Evolutionary conservation across 108 stramenopile genomes (phyloP).

Genomic region (Cyclotella baltica): DNA sequence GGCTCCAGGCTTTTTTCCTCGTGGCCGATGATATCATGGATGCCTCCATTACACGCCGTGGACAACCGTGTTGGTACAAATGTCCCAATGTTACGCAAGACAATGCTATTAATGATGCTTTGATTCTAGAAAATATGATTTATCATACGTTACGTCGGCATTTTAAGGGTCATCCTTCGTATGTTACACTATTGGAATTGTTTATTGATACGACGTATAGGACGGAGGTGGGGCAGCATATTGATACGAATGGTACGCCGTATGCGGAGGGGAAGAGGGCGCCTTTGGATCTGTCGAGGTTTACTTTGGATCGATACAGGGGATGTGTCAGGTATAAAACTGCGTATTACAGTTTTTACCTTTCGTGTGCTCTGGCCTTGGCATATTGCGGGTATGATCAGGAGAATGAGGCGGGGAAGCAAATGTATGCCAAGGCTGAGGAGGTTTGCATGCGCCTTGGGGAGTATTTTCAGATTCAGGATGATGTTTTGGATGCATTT

Average conservation of each 20-base stretch:
- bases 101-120: conserved; percentile 97
- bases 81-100: conserved; percentile 69
- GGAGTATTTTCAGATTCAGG: conserved; percentile 99
- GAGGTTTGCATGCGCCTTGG: conserved; percentile 90
- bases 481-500: conserved; percentile 98
- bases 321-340: conserved; percentile 99
- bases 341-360: conserved; percentile 98
- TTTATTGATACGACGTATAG: conserved; percentile 89
- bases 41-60: conserved; percentile 94
- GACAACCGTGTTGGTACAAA: conserved; percentile 98
- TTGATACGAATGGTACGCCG: conserved; percentile 83
- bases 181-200: conserved; percentile 80
- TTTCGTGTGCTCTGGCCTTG: conserved; percentile 86
- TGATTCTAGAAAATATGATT: conserved; percentile 94
- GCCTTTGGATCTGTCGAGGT: conserved; percentile 73
- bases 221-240: conserved; percentile 97
- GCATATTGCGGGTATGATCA: conserved; percentile 64
- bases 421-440: conserved; percentile 61
- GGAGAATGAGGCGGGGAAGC: conserved; percentile 14
- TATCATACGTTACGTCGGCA: conserved; percentile 87
- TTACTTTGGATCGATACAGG: conserved; percentile 87
- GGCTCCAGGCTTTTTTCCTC: conserved; percentile 97
- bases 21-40: conserved; percentile 99
- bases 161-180: conserved; percentile 82
- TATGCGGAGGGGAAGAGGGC: conserved; percentile 61